Evolutionary conservation across 805 yeast genomes (phyloP), one percentile per base, ranked within the genome.

Genomic region (Candida cerambycidarum): DNA sequence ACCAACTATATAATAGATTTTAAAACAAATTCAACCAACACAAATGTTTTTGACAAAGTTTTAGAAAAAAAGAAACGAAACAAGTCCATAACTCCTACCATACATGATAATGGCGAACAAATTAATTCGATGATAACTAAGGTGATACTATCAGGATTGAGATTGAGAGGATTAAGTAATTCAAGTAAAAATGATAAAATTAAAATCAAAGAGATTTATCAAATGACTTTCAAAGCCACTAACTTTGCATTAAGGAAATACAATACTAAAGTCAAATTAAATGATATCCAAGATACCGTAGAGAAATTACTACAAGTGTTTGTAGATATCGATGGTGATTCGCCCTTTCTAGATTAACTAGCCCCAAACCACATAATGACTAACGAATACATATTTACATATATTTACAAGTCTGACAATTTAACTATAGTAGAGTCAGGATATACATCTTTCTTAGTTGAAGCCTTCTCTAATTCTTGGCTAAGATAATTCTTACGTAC

Each of bases 171-270:
- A 5, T 51, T 69, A 25, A 51, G 58, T 3, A 43, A 16, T 39
- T 33, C 47, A 46, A 53, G 40, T 43, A 39, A 36, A 43, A 67
- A 66, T 43, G 71, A 69, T 30, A 63, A 58, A 39, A 43, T 69
- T 13, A 60, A 65, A 25, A 58, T 67, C 14, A 64, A 66, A 38
- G 75, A 70, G 43, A 59, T 68, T 7, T 68, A 67, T 51, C 69
- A 63, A 34, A 68, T 68, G 72, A 67, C 75, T 0, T 58, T 53
- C 42, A 62, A 65, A 41, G 57, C 71, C 1, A 56, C 75, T 2
- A 43, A 60, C 18, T 71, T 71, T 54, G 63, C 75, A 2, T 51
- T 69, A 14, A 49, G 75, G 34, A 71, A 71, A 48, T 55, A 55
- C 39, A 43, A 44, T 14, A 53, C 58, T 29, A 46, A 42, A 16